Evolutionary conservation across 129 eudicot genomes (phyloP), one percentile per base, ranked within the genome.

Genomic region (Centella asiatica): DNA sequence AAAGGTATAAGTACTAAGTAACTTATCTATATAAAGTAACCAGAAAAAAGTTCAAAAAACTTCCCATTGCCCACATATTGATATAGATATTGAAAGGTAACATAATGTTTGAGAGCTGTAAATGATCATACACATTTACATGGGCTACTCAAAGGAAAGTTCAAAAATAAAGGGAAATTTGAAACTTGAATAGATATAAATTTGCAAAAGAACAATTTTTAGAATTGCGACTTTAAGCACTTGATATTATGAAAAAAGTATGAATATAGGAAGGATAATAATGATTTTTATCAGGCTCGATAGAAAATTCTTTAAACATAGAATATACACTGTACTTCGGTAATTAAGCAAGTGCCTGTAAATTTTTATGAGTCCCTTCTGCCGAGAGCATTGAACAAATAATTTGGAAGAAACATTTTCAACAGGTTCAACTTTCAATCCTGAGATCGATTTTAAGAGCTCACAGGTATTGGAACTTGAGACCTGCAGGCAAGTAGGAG

Each of bases 361-460:
- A 48, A 93, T 93, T 73, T 93, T 93, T 73, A 93, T 81, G 25
- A 93, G 96, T 68, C 96, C 99, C 72, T 82, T 93, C 39, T 93
- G 99, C 46, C 99, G 83, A 78, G 99, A 87, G 77, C 99, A 93
- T 60, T 93, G 99, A 74, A 93, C 99, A 80, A 93, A 87, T 73
- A 93, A 85, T 79, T 93, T 93, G 57, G 99, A 87, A 52, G 96
- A 72, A 24, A 93, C 96, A 74, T 93, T 87, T 69, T 93, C 95
- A 66, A 93, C 99, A 15, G 99, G 96, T 75, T 76, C 84, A 25
- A 93, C 96, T 75, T 78, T 93, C 70, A 87, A 69, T 42, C 96
- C 99, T 40, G 96, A 84, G 57, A 93, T 82, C 37, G 99, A 84
- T 76, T 80, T 87, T 52, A 93, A 67, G 63, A 93, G 87, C 64